phyloP scores from a whole-genome alignment of 2,329 filamentous ascomycete genomes.

The Fusarium musae region DNA sequence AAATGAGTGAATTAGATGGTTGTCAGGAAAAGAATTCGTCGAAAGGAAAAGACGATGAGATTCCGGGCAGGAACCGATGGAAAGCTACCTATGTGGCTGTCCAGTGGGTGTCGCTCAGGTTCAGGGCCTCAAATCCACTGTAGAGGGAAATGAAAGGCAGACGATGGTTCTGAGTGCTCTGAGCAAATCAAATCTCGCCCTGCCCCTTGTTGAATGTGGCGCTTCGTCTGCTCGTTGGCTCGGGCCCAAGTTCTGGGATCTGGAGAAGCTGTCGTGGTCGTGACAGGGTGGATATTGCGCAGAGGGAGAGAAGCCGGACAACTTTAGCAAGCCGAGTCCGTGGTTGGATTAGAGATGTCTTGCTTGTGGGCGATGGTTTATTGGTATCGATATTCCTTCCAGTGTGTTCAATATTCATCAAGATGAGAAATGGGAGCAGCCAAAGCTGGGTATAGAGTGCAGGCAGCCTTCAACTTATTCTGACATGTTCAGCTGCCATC shows the following conservation, averaged over 20 bases:
- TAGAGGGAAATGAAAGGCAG: constrained; percentile 41
- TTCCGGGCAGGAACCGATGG: neutral
- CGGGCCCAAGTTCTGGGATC: constrained; percentile 9
- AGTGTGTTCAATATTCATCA: neutral
- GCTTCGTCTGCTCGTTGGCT: constrained; percentile 33
- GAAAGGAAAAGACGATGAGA: constrained; percentile 12
- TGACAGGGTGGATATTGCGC: constrained; percentile 24
- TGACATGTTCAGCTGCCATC: constrained; percentile 2
- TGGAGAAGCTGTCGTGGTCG: constrained; percentile 12
- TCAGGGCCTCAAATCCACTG: constrained; percentile 10
- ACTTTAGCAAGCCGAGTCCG: constrained; percentile 11
- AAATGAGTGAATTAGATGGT: neutral
- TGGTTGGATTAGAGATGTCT: constrained; percentile 30
- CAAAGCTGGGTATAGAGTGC: constrained; percentile 3
- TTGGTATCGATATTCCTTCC: constrained; percentile 1
- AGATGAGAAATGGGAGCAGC: constrained; percentile 3
- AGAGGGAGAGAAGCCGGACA: constrained; percentile 11
- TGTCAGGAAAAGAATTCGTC: neutral
- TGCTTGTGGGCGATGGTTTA: neutral
- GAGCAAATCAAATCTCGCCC: constrained; percentile 18
- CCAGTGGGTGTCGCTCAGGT: neutral
- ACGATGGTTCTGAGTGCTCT: constrained; percentile 18
- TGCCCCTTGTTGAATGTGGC: constrained; percentile 19
- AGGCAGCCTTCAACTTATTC: constrained; percentile 32
- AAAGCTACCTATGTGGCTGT: neutral